Evolutionary conservation across 805 yeast species (phyloP), one percentile per base, ranked within the genome.

Genomic region (Myxozyma neglecta): DNA sequence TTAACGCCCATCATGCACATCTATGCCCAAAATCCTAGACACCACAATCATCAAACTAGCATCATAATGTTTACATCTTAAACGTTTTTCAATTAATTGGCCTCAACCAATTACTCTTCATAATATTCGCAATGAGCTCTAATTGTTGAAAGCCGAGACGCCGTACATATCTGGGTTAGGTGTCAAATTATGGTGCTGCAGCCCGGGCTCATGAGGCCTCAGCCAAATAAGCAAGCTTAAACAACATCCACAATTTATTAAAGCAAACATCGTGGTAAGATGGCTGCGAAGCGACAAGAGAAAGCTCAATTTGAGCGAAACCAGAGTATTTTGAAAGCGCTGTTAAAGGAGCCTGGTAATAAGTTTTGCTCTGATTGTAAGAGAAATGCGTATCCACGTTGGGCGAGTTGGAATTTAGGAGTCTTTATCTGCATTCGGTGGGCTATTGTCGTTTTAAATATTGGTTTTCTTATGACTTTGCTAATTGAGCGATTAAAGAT

Each of bases 351-450:
- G 69, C 85, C 85, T 0, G 84, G 84, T 42, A 94, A 94, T 78
- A 84, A 83, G 70, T 73, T 77, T 48, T 93, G 99, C 74, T 96
- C 92, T 1, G 99, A 93, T 75, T 93, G 99, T 76, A 93, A 94
- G 74, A 81, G 85, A 0, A 82, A 93, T 13, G 82, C 87, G 40
- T 96, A 93, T 74, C 99, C 99, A 24, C 82, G 98, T 57, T 93
- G 99, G 99, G 97, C 98, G 10, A 87, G 96, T 18, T 93, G 97
- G 97, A 91, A 88, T 69, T 75, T 93, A 57, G 99, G 99, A 29
- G 85, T 94, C 59, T 92, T 94, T 71, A 83, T 93, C 46, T 93
- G 99, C 75, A 93, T 93, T 66, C 64, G 79, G 68, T 71, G 47
- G 14, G 69, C 39, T 32, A 37, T 35, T 6, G 13, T 8, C 29